A percentile compares a stretch with the other conserved stretches of the same genome.
Evolutionary conservation across 1,139 yeast genomes (phyloP).

Genomic region (Yamadazyma dendronema): DNA sequence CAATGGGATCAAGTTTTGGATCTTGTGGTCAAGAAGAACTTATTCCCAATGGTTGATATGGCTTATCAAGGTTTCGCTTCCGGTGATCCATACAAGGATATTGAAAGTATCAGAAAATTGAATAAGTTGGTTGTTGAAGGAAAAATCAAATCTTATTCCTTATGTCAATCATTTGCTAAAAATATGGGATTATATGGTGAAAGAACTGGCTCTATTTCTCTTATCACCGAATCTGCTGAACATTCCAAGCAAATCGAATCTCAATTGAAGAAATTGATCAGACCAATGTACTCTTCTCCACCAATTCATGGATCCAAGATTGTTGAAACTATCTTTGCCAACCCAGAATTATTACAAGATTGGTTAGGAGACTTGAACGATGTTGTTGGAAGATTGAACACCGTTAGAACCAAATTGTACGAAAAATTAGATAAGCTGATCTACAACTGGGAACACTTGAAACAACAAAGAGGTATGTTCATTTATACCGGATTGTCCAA

Average conservation of each 20-base stretch:
- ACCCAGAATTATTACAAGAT: conserved; percentile 58
- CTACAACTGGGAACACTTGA: conserved; percentile 83
- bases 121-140: conserved; percentile 48
- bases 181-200: conserved; percentile 97
- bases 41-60: conserved; percentile 87
- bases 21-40: conserved; percentile 53
- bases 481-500: conserved; percentile 80
- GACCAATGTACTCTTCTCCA: conserved; percentile 91
- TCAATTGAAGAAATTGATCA: conserved; percentile 74
- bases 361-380: conserved; percentile 78
- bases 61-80: conserved; percentile 98
- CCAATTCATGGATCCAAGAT: conserved; percentile 93
- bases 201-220: conserved; percentile 86
- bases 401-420: conserved; percentile 67
- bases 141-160: conserved; percentile 52
- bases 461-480: conserved; percentile 95
- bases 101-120: conserved; percentile 48
- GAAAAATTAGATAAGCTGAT: conserved; percentile 53
- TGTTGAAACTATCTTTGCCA: conserved; percentile 71
- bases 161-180: conserved; percentile 93
- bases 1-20: conserved; percentile 78
- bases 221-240: conserved; percentile 50
- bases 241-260: conserved; percentile 57
- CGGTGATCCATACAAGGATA: conserved; percentile 57
- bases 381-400: conserved; percentile 76